These are phyloP conservation scores for Omphalotus olearius DNA, from an alignment of 1,284 basidiomycete genomes.

Conservation along the genomic window DNA sequence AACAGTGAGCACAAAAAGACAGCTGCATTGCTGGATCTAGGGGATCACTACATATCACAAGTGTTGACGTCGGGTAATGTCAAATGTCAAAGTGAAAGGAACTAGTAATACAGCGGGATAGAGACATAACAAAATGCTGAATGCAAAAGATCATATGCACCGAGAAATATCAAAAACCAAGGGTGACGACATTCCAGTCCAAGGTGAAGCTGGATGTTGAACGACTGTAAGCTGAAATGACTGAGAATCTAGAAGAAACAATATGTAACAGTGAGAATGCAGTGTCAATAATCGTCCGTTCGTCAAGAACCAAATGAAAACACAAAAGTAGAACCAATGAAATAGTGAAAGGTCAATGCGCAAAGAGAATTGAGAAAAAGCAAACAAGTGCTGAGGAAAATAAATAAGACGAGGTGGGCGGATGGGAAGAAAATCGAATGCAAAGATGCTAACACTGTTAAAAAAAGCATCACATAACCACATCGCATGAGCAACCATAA, in stretches of 20 bases:
- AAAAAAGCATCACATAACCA: no score
- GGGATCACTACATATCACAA: not conserved
- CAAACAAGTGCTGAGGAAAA: no score
- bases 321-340: no score
- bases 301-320: no score
- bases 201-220: conserved; percentile 1
- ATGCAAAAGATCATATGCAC: not conserved
- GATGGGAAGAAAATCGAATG: no score
- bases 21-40: not conserved
- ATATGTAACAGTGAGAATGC: not conserved
- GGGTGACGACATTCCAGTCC: conserved; percentile 2
- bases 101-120: conserved; percentile 8
- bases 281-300: not conserved
- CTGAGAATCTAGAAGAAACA: not conserved
- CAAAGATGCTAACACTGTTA: no score
- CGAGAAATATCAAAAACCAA: not conserved
- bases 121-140: not conserved
- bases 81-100: not conserved
- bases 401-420: no score
- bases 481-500: no score
- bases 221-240: conserved; percentile 12
- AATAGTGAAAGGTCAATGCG: no score
- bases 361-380: no score
- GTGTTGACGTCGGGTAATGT: not conserved
- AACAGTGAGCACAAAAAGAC: conserved; percentile 8